Conservation (phyloP, 768 basidiomycete genomes). For the Hirschioporus abietinus region DNA sequence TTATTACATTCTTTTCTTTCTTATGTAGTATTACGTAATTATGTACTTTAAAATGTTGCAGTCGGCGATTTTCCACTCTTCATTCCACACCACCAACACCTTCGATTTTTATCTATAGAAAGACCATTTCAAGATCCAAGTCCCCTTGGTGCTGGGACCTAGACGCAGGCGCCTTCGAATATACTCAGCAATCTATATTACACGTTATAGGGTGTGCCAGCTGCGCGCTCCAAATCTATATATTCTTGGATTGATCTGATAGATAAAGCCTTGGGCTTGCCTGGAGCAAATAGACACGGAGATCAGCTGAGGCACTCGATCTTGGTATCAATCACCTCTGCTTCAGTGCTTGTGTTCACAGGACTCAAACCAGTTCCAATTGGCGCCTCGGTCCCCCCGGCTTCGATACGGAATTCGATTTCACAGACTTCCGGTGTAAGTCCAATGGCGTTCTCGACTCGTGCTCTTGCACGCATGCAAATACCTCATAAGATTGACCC, state of each 20-base stretch:
- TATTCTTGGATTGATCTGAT: background rate
- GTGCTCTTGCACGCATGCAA: background rate
- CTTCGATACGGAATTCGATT: background rate
- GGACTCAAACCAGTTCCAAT: background rate
- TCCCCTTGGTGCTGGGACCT: background rate
- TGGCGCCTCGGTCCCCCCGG: background rate
- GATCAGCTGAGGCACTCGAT: background rate
- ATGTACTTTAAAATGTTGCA: too few species aligned
- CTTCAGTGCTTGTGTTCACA: background rate
- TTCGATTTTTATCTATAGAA: too few species aligned
- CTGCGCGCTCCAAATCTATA: background rate
- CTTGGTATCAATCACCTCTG: too few species aligned
- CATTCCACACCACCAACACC: background rate
- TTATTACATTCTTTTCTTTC: too few species aligned
- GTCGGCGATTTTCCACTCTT: background rate
- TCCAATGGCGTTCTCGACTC: constrained; percentile 1
- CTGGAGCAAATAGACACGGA: background rate
- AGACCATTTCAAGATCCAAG: too few species aligned
- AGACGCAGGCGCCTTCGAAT: background rate
- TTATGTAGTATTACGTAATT: too few species aligned
- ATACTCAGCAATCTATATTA: background rate
- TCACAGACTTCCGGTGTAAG: background rate
- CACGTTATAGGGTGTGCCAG: background rate
- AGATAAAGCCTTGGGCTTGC: background rate
- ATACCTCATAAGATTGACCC: background rate